Conservation (phyloP, 768 basidiomycete species). For the Coprinopsis strossmayeri region DNA sequence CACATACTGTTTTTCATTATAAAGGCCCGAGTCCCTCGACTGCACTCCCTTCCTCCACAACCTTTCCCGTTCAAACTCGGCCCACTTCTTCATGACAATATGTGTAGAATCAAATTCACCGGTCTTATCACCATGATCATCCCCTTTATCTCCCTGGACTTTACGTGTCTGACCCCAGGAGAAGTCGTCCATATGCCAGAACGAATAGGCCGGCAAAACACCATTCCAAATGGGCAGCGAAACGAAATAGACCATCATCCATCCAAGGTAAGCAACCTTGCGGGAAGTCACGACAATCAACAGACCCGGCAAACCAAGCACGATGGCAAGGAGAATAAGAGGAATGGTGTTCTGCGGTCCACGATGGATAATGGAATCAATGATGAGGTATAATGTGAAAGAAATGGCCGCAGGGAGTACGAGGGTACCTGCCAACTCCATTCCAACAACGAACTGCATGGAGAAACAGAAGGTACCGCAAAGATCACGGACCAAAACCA, state of each 20-base stretch:
- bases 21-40: slow-evolving; percentile 71
- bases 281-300: slow-evolving; percentile 95
- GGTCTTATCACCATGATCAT: slow-evolving; percentile 84
- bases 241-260: slow-evolving; percentile 93
- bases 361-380: slow-evolving; percentile 79
- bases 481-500: slow-evolving; percentile 92
- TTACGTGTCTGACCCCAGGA: slow-evolving; percentile 95
- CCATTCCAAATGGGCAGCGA: slow-evolving; percentile 98
- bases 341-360: slow-evolving; percentile 79
- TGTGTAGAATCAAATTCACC: slow-evolving; percentile 95
- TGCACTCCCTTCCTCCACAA: slow-evolving; percentile 86
- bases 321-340: slow-evolving; percentile 86
- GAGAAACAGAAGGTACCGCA: slow-evolving; percentile 99
- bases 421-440: slow-evolving; percentile 95
- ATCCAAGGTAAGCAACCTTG: slow-evolving; percentile 90
- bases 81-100: slow-evolving; percentile 99
- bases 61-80: slow-evolving; percentile 93
- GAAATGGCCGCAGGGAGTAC: slow-evolving; percentile 96
- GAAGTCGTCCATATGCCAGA: slow-evolving; percentile 99
- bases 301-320: slow-evolving; percentile 92
- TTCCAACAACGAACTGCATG: slow-evolving; percentile 98
- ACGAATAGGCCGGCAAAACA: slow-evolving; percentile 91
- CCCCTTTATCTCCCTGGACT: slow-evolving; percentile 64
- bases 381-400: slow-evolving; percentile 92
- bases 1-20: slow-evolving; percentile 66